Conservation (phyloP, 352 stramenopile genomes). For the Pythium graminicola region DNA sequence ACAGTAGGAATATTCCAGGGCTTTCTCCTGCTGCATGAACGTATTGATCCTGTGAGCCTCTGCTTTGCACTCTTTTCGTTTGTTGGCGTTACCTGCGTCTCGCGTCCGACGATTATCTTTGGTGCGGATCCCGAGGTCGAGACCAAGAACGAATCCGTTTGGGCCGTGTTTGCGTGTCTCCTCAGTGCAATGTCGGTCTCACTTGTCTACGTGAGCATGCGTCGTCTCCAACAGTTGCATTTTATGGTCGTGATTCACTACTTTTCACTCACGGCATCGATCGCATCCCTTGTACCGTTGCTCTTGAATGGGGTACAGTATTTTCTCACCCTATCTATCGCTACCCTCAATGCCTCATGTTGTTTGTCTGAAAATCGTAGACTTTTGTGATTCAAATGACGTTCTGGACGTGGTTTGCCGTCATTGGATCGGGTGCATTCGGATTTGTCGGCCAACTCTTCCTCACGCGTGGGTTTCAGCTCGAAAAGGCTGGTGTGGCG, state of each 20-base stretch:
- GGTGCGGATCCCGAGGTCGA: slow-evolving; percentile 20
- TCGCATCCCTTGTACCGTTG: slow-evolving; percentile 25
- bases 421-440: slow-evolving; percentile 34
- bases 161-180: slow-evolving; percentile 28
- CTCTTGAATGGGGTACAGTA: background rate
- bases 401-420: slow-evolving; percentile 30
- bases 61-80: slow-evolving; percentile 36
- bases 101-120: slow-evolving; percentile 43
- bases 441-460: slow-evolving; percentile 48
- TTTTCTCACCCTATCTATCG: background rate
- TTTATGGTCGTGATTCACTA: slow-evolving; percentile 55
- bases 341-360: no score
- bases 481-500: slow-evolving; percentile 41
- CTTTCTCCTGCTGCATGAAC: slow-evolving; percentile 34
- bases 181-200: slow-evolving; percentile 25
- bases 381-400: slow-evolving; percentile 30
- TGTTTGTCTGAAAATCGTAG: no score
- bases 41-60: slow-evolving; percentile 29
- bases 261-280: slow-evolving; percentile 32
- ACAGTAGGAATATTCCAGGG: slow-evolving; percentile 19
- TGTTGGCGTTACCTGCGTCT: slow-evolving; percentile 36
- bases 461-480: slow-evolving; percentile 56
- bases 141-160: slow-evolving; percentile 22
- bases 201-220: slow-evolving; percentile 35
- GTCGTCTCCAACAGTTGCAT: slow-evolving; percentile 37